Evolutionary conservation across 371 early-diverging fungal species (phyloP).

Genomic region (Nematocida ausubeli): DNA sequence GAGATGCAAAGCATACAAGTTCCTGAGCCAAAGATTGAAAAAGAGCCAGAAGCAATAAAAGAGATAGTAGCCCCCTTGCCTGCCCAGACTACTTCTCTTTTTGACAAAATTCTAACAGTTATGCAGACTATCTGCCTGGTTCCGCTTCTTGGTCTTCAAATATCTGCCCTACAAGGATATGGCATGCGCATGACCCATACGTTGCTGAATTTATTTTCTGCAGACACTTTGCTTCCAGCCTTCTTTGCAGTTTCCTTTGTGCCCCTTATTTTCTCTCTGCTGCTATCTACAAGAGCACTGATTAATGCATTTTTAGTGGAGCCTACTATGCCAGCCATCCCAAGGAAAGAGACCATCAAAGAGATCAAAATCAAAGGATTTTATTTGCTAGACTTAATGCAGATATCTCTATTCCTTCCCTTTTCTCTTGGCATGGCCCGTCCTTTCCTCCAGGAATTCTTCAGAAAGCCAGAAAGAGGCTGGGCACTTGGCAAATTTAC

Average conservation of each 20-base stretch:
- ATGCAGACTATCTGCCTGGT: neutral
- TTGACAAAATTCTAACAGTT: neutral
- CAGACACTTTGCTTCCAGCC: neutral
- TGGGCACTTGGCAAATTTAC: neutral
- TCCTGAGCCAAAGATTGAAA: no score
- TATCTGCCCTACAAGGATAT: neutral
- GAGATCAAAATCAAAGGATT: neutral
- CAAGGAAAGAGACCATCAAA: neutral
- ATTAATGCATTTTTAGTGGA: slow-evolving; percentile 2
- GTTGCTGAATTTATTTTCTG: neutral
- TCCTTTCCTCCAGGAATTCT: neutral
- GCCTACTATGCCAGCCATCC: neutral
- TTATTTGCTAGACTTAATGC: neutral
- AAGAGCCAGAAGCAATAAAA: neutral
- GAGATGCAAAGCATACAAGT: no score
- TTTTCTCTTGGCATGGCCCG: neutral
- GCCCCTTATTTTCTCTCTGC: neutral
- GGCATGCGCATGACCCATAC: neutral
- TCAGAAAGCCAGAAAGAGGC: neutral
- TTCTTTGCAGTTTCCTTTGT: neutral
- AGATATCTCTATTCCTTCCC: neutral
- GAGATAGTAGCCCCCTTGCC: neutral
- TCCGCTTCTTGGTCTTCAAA: neutral
- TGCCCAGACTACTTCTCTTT: neutral
- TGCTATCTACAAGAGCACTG: neutral